Conservation (phyloP, 306 rosid genomes). For the Castanea crenata region DNA sequence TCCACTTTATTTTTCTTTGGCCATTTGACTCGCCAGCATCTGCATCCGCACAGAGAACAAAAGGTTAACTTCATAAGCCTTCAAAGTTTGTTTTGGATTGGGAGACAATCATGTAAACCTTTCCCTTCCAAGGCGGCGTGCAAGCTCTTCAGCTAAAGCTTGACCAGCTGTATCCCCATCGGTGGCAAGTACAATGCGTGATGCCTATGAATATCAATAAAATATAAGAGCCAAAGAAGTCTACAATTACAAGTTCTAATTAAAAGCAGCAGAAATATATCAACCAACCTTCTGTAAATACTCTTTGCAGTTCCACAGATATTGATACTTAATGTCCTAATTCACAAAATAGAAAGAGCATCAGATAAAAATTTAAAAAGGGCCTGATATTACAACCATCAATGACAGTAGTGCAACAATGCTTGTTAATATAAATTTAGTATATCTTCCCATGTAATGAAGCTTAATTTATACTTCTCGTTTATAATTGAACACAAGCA, state of each 20-base stretch:
- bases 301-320: constrained; percentile 92
- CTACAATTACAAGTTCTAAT: constrained; percentile 8
- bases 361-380: constrained; percentile 33
- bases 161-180: constrained; percentile 97
- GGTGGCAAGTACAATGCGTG: constrained; percentile 88
- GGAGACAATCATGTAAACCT: constrained; percentile 44
- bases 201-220: constrained; percentile 56
- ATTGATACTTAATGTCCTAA: constrained; percentile 91
- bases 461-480: neutral
- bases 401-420: neutral
- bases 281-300: constrained; percentile 63
- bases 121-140: constrained; percentile 94
- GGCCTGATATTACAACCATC: constrained; percentile 7
- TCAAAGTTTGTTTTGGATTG: neutral
- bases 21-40: constrained; percentile 98
- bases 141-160: constrained; percentile 98
- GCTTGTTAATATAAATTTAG: neutral
- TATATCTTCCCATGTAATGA: neutral
- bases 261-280: constrained; percentile 8
- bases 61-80: neutral
- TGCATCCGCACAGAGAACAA: constrained; percentile 27
- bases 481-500: neutral
- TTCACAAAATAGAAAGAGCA: constrained; percentile 60
- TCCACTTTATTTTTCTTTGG: constrained; percentile 56
- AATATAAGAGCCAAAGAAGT: constrained; percentile 14